A percentile compares a stretch with the other conserved stretches of the same genome.
Conservation (phyloP, 306 rosid species). For the Elaeagnus macrophylla region DNA sequence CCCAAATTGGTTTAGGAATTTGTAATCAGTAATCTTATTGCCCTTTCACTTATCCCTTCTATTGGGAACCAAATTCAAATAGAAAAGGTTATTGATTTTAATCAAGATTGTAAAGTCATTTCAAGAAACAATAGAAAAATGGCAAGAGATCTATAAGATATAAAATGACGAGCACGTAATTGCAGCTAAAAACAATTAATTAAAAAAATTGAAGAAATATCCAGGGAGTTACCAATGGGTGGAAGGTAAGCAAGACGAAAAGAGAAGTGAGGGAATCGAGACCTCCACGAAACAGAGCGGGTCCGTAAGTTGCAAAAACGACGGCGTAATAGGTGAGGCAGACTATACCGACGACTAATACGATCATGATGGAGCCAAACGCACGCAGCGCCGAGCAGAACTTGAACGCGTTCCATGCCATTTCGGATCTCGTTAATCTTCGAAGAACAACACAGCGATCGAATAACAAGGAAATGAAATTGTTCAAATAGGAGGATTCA, state of each 20-base stretch:
- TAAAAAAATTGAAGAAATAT: not conserved
- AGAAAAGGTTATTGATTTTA: too few relatives aligned
- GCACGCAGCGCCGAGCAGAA: conserved; percentile 50
- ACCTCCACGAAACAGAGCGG: conserved; percentile 42
- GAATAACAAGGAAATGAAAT: too few relatives aligned
- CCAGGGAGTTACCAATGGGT: conserved; percentile 40
- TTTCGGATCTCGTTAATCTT: not conserved
- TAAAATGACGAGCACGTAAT: too few relatives aligned
- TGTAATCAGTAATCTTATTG: not conserved
- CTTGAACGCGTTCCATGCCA: conserved; percentile 64
- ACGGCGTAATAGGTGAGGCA: conserved; percentile 54
- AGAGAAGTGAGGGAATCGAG: conserved; percentile 28
- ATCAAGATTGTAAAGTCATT: too few relatives aligned
- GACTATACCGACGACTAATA: conserved; percentile 40
- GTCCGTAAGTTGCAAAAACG: conserved; percentile 49
- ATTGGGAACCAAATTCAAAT: too few relatives aligned
- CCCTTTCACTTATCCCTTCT: not conserved
- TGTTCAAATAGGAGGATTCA: too few relatives aligned
- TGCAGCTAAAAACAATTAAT: not conserved
- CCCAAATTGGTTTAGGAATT: not conserved
- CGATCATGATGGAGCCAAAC: conserved; percentile 59
- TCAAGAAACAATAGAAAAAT: too few relatives aligned
- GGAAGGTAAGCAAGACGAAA: conserved; percentile 45
- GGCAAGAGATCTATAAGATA: too few relatives aligned
- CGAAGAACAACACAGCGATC: too few relatives aligned